A percentile compares a stretch with the other conserved stretches of the same genome.
Evolutionary conservation across 2,329 filamentous ascomycete species (phyloP).

Genomic region (Colletotrichum gigasporum): DNA sequence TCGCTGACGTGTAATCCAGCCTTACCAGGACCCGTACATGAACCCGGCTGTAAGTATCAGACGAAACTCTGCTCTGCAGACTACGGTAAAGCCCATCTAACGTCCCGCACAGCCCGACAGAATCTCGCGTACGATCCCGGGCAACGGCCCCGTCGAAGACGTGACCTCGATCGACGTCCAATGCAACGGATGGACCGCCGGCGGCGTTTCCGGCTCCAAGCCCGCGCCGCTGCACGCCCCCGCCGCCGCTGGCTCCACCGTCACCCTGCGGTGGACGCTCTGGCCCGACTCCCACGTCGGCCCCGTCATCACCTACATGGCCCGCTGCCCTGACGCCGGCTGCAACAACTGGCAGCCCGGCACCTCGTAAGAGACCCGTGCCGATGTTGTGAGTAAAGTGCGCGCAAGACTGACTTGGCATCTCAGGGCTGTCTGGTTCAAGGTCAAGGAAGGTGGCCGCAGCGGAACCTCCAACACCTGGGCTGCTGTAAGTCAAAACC

Average conservation of each 20-base stretch:
- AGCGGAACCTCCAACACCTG: conserved; percentile 59
- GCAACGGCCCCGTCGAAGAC: conserved; percentile 67
- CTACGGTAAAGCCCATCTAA: neutral
- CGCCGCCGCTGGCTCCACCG: conserved; percentile 61
- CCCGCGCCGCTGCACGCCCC: conserved; percentile 64
- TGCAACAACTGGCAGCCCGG: conserved; percentile 60
- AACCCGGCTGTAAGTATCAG: conserved; percentile 17
- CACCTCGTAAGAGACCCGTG: conserved; percentile 37
- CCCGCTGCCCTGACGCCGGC: conserved; percentile 61
- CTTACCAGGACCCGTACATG: conserved; percentile 36
- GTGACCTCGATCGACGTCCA: conserved; percentile 63
- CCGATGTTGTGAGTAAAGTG: too few relatives aligned
- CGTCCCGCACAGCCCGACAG: conserved; percentile 16
- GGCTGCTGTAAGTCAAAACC: conserved; percentile 46
- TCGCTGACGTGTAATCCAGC: too few relatives aligned
- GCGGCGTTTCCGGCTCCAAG: conserved; percentile 55
- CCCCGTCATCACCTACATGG: conserved; percentile 68
- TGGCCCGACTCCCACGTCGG: conserved; percentile 62
- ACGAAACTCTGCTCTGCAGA: neutral
- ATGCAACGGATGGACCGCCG: conserved; percentile 62
- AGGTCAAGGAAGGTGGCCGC: conserved; percentile 60
- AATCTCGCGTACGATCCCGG: conserved; percentile 65
- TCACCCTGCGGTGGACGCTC: conserved; percentile 64
- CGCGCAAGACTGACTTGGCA: conserved; percentile 34
- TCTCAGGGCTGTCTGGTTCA: conserved; percentile 62